phyloP scores from a whole-genome alignment of 768 basidiomycete genomes.

The Lyophyllum decastes region DNA sequence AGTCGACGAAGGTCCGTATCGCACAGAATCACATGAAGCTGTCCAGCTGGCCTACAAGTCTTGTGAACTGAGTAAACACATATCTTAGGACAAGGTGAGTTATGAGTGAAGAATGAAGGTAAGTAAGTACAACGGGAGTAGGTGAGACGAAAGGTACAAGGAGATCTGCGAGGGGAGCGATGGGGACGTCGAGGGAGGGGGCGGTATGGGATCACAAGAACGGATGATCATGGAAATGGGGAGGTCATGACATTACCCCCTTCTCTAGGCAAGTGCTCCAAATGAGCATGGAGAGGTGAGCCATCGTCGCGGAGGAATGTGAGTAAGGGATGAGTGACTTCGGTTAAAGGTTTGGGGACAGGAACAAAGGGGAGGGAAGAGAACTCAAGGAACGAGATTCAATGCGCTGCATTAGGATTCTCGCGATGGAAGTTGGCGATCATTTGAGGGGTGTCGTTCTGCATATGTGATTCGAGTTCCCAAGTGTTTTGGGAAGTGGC shows the following conservation, averaged over 20 bases:
- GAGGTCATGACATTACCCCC: conserved; percentile 7
- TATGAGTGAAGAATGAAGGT: no score
- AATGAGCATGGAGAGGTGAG: neutral
- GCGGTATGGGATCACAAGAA: no score
- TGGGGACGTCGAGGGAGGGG: no score
- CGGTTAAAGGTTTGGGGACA: neutral
- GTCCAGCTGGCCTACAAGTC: no score
- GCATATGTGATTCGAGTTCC: neutral
- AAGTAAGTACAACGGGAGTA: no score
- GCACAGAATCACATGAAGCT: no score
- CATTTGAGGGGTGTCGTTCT: neutral
- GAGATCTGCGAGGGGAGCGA: no score
- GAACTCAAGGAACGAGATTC: neutral
- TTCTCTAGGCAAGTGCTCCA: neutral
- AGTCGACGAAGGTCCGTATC: no score
- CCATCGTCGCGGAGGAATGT: no score
- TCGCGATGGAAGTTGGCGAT: neutral
- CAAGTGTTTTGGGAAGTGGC: neutral
- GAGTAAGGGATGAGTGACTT: neutral
- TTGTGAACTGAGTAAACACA: no score
- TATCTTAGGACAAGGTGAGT: no score
- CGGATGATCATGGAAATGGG: conserved; percentile 6
- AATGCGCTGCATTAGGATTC: neutral
- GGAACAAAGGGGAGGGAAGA: neutral
- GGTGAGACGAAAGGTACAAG: no score